Evolutionary conservation across 768 basidiomycete genomes (phyloP).

Genomic region (Rhodosporidiobolus odoratus): DNA sequence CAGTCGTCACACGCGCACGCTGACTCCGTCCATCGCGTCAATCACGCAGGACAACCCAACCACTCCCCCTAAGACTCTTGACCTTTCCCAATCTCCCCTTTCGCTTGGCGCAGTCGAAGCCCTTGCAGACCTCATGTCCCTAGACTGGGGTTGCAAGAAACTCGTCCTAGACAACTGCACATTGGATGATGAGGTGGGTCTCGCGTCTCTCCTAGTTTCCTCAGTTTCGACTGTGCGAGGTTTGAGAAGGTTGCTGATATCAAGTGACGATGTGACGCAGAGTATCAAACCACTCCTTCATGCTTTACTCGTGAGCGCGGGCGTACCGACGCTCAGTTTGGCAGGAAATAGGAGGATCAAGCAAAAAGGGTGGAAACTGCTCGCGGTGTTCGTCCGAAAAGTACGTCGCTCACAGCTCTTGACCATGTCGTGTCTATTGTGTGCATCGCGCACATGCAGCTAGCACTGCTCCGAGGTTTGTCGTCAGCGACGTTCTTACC

Average conservation of each 20-base stretch:
- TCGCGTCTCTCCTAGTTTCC: neutral
- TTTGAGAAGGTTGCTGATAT: neutral
- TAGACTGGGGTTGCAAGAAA: slow-evolving; percentile 88
- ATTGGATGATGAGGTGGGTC: slow-evolving; percentile 68
- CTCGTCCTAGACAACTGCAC: slow-evolving; percentile 80
- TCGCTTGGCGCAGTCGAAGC: slow-evolving; percentile 65
- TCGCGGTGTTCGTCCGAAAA: slow-evolving; percentile 74
- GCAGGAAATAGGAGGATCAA: slow-evolving; percentile 81
- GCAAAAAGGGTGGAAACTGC: slow-evolving; percentile 64
- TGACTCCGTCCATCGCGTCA: too few relatives aligned
- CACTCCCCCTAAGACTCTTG: slow-evolving; percentile 65
- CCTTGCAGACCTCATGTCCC: slow-evolving; percentile 80
- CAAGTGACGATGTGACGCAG: slow-evolving; percentile 47
- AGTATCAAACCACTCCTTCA: slow-evolving; percentile 84
- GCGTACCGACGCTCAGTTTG: slow-evolving; percentile 74
- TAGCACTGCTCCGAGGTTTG: too few relatives aligned
- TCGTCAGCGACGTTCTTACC: neutral
- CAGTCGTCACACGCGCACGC: slow-evolving; percentile 49
- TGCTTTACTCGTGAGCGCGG: slow-evolving; percentile 74
- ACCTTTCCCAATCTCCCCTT: slow-evolving; percentile 74
- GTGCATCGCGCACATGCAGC: too few relatives aligned
- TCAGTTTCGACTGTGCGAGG: slow-evolving; percentile 10
- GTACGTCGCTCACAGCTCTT: too few relatives aligned
- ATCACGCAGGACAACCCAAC: slow-evolving; percentile 31
- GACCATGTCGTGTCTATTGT: too few relatives aligned